Evolutionary conservation across 768 basidiomycete genomes (phyloP), one percentile per base, ranked within the genome.

Genomic region (Amanita brunnescens): DNA sequence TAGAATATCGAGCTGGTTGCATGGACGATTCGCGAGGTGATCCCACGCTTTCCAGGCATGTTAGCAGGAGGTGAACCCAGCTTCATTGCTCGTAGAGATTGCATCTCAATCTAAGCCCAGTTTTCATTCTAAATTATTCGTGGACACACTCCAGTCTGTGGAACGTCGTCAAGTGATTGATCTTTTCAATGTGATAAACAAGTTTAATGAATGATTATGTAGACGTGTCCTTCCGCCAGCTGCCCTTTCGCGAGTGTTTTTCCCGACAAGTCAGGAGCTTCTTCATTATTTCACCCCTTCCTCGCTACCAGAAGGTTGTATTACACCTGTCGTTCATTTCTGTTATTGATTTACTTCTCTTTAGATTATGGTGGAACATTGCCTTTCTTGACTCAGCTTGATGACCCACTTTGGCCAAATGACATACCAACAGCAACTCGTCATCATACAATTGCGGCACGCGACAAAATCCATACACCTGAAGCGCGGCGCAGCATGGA

Each of bases 11-110:
- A 87, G 55, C 64, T 85, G 6, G 69, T 84, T 39, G 70, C 75
- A 16, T 89, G 83, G 82, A 74, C 76, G 42, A 59, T 82, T 52
- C 76, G 76, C 54, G 84, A 89, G 57, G 71, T 84, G 26, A 71
- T 83, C 38, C 85, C 85, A 33, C 75, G 77, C 47, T 88, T 80
- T 67, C 84, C 87, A 47, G 87, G 86, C 49, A 78, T 89, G 79
- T 67, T 89, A 26, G 85, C 79, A 32, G 85, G 82, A 62, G 83
- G 86, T 82, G 62, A 57, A 69, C 59, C 47, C 42, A 33, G 33
- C 41, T 18, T 20, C n/a, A 23, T 20, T 16, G 30, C 8, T 34
- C 5, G 24, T 18, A 37, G 8, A 21, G 32, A 16, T 41, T 55
- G 51, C 57, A 44, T 49, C 54, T 29, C 56, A 52, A 49, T 45